Base-by-base conservation (phyloP, 495 filamentous ascomycete species). In the Penicillium angulare region DNA sequence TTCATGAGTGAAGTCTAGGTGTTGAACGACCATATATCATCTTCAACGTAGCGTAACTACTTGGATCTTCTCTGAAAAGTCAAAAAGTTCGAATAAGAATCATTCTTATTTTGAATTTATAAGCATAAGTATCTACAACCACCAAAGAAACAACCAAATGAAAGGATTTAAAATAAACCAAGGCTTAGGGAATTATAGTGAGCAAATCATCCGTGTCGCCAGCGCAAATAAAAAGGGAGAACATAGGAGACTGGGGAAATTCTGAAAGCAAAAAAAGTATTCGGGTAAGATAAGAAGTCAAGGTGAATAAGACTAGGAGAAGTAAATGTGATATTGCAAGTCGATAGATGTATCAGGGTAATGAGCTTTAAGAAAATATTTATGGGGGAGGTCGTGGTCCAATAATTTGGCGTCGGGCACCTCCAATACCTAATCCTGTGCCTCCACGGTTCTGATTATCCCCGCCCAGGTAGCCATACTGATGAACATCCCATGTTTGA, bases 401-500 rank as follows among this genome's bases (percentile, higher is more conserved):
- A 31, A 90, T 87, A 64, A 95, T 90, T 74, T 91, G 89, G 52
- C 89, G 81, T 60, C 87, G 76, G 2, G 74, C 71, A 22, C 86
- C 86, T 22, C 85, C 84, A 56, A 82, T 64, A 12, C 86, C 86
- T 36, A 95, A 82, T 1, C 89, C 89, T 50, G 77, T 69, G 1
- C 68, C 75, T 0, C 86, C 88, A 38, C 77, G 77, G 64, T 92
- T 92, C 79, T 92, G 88, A 51, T 79, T 84, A 61, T 96, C 90
- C 5, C 90, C 90, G 16, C 90, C 89, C 23, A 89, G 79, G 57
- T 82, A 96, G 7, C 90, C 90, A 55, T 91, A 96, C 70, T 96
- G 90, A 59, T 88, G 83, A 9, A 93, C 87, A 59, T 95, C 89
- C 89, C 89, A 96, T 4, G 80, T 79, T 13, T 74, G 36, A 63